Evolutionary conservation across 2,329 filamentous ascomycete genomes (phyloP).

Genomic region (Xylariaceae sp.): DNA sequence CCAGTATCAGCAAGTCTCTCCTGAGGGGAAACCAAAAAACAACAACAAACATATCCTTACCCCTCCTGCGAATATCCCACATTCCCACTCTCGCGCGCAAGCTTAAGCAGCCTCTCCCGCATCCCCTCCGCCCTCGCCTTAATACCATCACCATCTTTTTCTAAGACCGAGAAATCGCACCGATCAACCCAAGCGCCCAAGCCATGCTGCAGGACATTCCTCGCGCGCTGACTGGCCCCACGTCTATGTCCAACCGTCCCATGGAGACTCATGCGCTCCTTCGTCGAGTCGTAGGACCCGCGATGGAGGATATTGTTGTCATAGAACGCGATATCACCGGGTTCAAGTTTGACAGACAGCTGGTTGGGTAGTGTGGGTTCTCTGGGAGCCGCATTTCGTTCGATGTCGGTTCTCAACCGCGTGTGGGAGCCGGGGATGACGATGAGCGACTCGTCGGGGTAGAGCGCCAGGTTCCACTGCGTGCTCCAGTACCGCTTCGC

Average conservation of each 20-base stretch:
- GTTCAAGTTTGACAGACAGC: slow-evolving; percentile 59
- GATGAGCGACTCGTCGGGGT: slow-evolving; percentile 64
- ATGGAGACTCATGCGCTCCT: slow-evolving; percentile 67
- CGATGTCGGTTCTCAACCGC: slow-evolving; percentile 64
- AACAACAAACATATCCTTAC: too few relatives aligned
- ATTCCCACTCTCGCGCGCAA: slow-evolving; percentile 57
- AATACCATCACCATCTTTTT: slow-evolving; percentile 36
- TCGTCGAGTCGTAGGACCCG: slow-evolving; percentile 57
- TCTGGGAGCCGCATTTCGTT: slow-evolving; percentile 65
- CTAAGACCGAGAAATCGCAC: slow-evolving; percentile 48
- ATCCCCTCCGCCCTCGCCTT: slow-evolving; percentile 57
- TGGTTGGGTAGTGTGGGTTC: slow-evolving; percentile 59
- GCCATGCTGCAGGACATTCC: slow-evolving; percentile 73
- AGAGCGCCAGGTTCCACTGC: slow-evolving; percentile 84
- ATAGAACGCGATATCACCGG: slow-evolving; percentile 83
- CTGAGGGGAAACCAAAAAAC: too few relatives aligned
- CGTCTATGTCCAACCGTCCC: slow-evolving; percentile 63
- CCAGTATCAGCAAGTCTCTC: too few relatives aligned
- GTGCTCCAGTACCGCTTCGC: slow-evolving; percentile 57
- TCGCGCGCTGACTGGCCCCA: slow-evolving; percentile 54
- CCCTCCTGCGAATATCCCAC: slow-evolving; percentile 62
- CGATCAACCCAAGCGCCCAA: slow-evolving; percentile 61
- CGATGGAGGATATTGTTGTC: slow-evolving; percentile 84
- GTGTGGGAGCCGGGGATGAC: slow-evolving; percentile 74
- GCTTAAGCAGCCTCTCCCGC: slow-evolving; percentile 56